phyloP scores from a whole-genome alignment of 768 basidiomycete genomes.

The Termitomyces sp. region DNA sequence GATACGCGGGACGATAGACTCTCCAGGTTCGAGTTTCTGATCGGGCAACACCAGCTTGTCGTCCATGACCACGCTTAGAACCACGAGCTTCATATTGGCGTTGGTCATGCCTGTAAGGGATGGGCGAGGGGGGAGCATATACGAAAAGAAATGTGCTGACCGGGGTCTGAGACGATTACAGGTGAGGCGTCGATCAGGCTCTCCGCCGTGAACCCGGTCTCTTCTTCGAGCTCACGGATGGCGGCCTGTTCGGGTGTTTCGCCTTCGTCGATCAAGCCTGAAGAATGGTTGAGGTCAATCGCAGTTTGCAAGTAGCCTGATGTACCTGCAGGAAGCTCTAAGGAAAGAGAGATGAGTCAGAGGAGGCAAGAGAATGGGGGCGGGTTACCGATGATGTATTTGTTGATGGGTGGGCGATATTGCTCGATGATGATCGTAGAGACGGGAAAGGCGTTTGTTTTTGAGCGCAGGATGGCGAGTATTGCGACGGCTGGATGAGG shows the following conservation, averaged over 20 bases:
- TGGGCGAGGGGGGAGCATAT: not conserved
- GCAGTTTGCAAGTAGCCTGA: not conserved
- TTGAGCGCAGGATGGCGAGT: slow-evolving; percentile 73
- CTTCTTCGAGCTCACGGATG: slow-evolving; percentile 86
- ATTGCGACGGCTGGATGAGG: slow-evolving; percentile 68
- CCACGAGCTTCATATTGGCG: slow-evolving; percentile 86
- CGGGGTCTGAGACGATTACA: slow-evolving; percentile 65
- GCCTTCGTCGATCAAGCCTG: slow-evolving; percentile 79
- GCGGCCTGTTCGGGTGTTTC: slow-evolving; percentile 81
- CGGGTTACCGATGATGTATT: slow-evolving; percentile 72
- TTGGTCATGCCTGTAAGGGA: slow-evolving; percentile 77
- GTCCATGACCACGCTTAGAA: slow-evolving; percentile 63
- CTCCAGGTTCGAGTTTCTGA: slow-evolving; percentile 80
- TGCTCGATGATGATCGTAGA: slow-evolving; percentile 89
- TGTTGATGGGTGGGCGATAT: slow-evolving; percentile 83
- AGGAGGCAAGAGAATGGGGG: slow-evolving; percentile 1
- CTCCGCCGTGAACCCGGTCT: slow-evolving; percentile 80
- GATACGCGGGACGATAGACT: slow-evolving; percentile 71
- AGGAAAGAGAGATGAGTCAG: not conserved
- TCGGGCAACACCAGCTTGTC: slow-evolving; percentile 62
- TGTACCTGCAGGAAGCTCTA: slow-evolving; percentile 34
- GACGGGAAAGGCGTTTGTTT: slow-evolving; percentile 60
- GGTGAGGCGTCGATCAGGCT: slow-evolving; percentile 59
- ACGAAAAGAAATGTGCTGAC: slow-evolving; percentile 31
- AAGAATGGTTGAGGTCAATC: not conserved